Evolutionary conservation across 2,329 filamentous ascomycete genomes (phyloP), one percentile per base, ranked within the genome.

Genomic region (Phaeophleospora eucalypticola): DNA sequence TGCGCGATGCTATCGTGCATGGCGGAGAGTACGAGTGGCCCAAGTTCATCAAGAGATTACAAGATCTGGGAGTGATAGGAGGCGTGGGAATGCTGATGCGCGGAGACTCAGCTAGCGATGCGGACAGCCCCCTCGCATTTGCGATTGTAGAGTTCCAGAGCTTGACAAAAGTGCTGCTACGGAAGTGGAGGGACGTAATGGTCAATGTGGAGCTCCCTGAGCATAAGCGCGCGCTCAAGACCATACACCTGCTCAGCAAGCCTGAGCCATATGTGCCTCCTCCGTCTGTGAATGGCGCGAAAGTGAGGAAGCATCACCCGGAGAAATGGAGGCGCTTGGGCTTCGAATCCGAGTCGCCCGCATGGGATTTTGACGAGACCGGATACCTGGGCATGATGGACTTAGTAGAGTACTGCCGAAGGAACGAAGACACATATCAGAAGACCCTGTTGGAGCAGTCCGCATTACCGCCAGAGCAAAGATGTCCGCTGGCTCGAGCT

Each of bases 301-400:
- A 66, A 40, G 39, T 38, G 63, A 80, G 80, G 61, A 81, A 80
- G 60, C 88, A 94, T 59, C 87, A 89, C 60, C 86, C 89, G 0
- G 85, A 94, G 62, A 96, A 96, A 66, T 98, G 93, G 93, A 80
- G 89, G 59, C 79, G 90, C 44, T 68, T 98, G 35, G 93, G 93
- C 2, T 98, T 98, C 61, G 86, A 93, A 66, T 85, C 86, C 0
- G 93, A 98, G 68, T 90, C 81, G 57, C 93, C 93, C 3, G 84
- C 84, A 0, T 78, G 79, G 59, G 93, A 98, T 58, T 97, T 98
- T 63, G 83, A 89, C 16, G 75, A 81, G 33, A 86, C 87, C 20
- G 93, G 93, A 0, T 97, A 90, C 65, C 70, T 98, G 44, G 93
- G 93, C 20, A 88, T 98, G 81, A 97, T 98, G 90, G 93, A 98